These are phyloP conservation scores for Chaetomium globosum DNA, from an alignment of 2,329 filamentous ascomycete genomes.

Conservation along the genomic window DNA sequence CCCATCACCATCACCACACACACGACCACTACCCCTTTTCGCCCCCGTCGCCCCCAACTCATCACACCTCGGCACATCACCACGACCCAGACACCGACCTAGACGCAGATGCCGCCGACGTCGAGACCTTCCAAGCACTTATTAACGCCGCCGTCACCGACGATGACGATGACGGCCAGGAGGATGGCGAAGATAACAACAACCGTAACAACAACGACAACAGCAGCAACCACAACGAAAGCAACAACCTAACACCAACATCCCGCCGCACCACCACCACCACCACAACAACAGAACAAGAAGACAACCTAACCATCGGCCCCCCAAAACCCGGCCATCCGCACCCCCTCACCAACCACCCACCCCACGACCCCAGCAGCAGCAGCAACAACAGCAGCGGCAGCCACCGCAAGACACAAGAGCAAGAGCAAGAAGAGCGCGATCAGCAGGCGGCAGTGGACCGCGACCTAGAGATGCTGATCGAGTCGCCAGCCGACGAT, in stretches of 20 bases:
- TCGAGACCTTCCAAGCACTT: slow-evolving; percentile 53
- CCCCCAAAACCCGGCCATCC: neutral
- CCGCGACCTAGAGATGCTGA: slow-evolving; percentile 56
- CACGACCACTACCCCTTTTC: slow-evolving; percentile 38
- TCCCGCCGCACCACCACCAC: neutral
- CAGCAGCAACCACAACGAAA: neutral
- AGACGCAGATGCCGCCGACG: slow-evolving; percentile 41
- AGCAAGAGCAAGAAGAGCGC: slow-evolving; percentile 30
- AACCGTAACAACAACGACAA: neutral
- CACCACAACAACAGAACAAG: neutral
- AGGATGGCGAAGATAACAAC: slow-evolving; percentile 31
- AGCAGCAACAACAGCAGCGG: neutral
- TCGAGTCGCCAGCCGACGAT: slow-evolving; percentile 48
- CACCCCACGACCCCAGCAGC: neutral
- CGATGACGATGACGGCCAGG: slow-evolving; percentile 39
- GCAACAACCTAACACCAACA: neutral
- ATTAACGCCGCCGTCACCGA: slow-evolving; percentile 53
- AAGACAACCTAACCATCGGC: neutral
- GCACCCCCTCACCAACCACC: neutral
- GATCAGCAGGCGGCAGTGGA: slow-evolving; percentile 46
- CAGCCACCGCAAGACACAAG: neutral
- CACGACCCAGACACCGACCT: slow-evolving; percentile 51
- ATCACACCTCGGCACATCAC: slow-evolving; percentile 28
- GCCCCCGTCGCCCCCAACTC: slow-evolving; percentile 40
- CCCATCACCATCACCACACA: slow-evolving; percentile 31